Evolutionary conservation across 2,329 filamentous ascomycete genomes (phyloP).

Genomic region (Sporothrix phasma): DNA sequence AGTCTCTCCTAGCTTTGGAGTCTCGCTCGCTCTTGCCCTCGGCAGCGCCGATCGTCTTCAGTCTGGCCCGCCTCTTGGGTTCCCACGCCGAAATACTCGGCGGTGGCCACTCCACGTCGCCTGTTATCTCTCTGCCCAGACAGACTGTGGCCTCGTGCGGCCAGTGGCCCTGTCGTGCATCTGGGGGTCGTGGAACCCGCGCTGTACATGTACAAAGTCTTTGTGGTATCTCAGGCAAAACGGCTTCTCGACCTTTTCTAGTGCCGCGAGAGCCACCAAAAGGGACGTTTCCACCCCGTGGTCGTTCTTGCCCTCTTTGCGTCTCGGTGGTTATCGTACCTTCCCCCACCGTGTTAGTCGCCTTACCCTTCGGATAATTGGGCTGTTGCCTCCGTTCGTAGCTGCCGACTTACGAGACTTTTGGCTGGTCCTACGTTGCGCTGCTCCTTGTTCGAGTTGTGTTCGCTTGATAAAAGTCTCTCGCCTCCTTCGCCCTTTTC

Average conservation of each 20-base stretch:
- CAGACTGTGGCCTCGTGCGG: not conserved
- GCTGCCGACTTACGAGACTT: not conserved
- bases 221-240: no score
- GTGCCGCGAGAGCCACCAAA: not conserved
- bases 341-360: slow-evolving; percentile 2
- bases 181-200: not conserved
- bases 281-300: not conserved
- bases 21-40: not conserved
- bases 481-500: not conserved
- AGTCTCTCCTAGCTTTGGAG: not conserved
- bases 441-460: not conserved
- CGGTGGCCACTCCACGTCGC: not conserved
- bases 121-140: slow-evolving; percentile 6
- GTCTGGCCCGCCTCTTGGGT: not conserved
- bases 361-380: not conserved
- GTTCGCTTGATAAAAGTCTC: not conserved
- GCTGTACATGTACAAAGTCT: no score
- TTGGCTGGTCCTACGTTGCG: not conserved
- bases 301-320: not conserved
- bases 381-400: not conserved
- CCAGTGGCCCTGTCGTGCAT: not conserved
- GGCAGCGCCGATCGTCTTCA: slow-evolving; percentile 5
- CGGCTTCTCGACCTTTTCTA: slow-evolving; percentile 4
- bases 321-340: slow-evolving; percentile 1
- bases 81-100: not conserved